Conservation (phyloP, 2,329 filamentous ascomycete species). For the Leptosphaerulina australis region DNA sequence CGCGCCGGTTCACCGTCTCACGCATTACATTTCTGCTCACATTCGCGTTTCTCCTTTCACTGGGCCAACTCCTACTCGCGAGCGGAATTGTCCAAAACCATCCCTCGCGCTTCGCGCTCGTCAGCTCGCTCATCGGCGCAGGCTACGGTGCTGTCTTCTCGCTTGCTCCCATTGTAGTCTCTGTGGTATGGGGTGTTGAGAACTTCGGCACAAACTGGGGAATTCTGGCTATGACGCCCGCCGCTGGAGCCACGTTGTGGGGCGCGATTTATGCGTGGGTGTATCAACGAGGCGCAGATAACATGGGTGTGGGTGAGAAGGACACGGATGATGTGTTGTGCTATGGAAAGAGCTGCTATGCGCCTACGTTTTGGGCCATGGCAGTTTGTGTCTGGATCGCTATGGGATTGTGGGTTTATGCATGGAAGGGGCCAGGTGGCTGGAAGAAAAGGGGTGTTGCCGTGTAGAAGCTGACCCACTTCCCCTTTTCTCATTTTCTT, state of each 20-base stretch:
- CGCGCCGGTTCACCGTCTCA: conserved; percentile 65
- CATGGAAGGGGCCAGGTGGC: conserved; percentile 78
- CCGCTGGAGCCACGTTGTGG: conserved; percentile 86
- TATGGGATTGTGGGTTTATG: conserved; percentile 72
- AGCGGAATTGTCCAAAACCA: conserved; percentile 76
- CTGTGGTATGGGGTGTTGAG: conserved; percentile 97
- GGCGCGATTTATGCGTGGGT: conserved; percentile 83
- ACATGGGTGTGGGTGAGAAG: conserved; percentile 37
- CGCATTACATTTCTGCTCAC: conserved; percentile 79
- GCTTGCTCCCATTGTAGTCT: conserved; percentile 87
- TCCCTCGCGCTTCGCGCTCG: conserved; percentile 80
- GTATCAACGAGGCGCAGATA: conserved; percentile 71
- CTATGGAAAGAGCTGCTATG: conserved; percentile 82
- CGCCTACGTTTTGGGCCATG: conserved; percentile 84
- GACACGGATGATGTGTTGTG: conserved; percentile 66
- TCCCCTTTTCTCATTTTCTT: no score
- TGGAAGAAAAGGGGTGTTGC: conserved; percentile 80
- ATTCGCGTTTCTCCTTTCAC: conserved; percentile 72
- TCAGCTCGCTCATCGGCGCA: conserved; percentile 82
- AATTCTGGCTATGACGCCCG: conserved; percentile 90
- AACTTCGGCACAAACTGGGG: conserved; percentile 99
- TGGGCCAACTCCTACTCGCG: conserved; percentile 79
- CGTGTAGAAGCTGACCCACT: conserved; percentile 56
- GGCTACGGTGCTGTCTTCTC: conserved; percentile 94
- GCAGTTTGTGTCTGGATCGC: conserved; percentile 79